Base-by-base conservation (phyloP, 257 asterid species). In the Cruciata laevipes region DNA sequence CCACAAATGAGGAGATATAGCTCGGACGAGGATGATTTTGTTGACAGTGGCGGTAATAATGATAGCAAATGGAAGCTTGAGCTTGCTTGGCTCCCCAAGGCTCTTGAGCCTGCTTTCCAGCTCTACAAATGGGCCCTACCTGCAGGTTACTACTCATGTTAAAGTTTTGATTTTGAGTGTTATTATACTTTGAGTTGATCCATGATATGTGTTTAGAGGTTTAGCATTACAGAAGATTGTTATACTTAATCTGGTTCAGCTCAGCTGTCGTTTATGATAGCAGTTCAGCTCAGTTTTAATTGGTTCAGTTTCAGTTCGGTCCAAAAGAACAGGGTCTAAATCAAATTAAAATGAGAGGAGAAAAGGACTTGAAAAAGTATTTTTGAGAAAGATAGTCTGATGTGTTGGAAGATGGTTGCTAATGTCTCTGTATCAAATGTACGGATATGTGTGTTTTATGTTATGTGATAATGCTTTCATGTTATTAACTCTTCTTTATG, bases 21-120 rank as follows among this genome's bases (percentile, higher is more conserved):
- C 61, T 77, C 87, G 11, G 78, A 73, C 57, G 83, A 79, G 32
- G 83, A 84, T 25, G 87, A 77, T 61, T 69, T 61, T 44, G 40
- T 72, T 65, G 67, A 63, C 60, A 78, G 42, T 62, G 64, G 35
- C 37, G 61, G 38, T 62, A 35, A 13, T 35, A 11, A 7, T 33
- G 56, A 10, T 67, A 67, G 69, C 66, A 88, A 75, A 55, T 87
- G 96, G 99, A 90, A 81, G 81, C 87, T 86, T 3, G 96, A 90
- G 66, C 81, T 84, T 78, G 86, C 85, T 75, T 94, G 96, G 97
- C 83, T 89, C 24, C 76, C 86, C 30, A 94, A 82, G 81, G 93
- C 95, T 62, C 81, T 94, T 55, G 99, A 94, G 66, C 92, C 97
- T 4, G 99, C 97, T 61, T 75, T 88, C 71, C 96, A 90, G 69